Evolutionary conservation across 331 rosid genomes (phyloP).

Genomic region (Acacia concinna): DNA sequence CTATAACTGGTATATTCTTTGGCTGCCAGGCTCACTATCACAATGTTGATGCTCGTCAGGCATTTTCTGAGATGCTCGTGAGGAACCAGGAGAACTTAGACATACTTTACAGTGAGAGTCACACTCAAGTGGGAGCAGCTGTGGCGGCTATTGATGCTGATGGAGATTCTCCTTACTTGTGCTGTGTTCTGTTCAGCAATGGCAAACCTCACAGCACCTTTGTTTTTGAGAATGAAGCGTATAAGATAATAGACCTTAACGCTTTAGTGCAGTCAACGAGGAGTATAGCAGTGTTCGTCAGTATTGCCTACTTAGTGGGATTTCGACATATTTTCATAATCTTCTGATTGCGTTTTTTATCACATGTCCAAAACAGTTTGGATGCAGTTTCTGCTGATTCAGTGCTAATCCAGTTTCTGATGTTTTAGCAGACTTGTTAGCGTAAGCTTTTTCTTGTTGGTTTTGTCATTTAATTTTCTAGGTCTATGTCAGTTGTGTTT

Average conservation of each 20-base stretch:
- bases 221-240: constrained; percentile 18
- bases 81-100: constrained; percentile 64
- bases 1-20: not conserved
- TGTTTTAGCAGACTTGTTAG: not conserved
- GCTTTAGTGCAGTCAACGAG: constrained; percentile 87
- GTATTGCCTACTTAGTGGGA: constrained; percentile 20
- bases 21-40: constrained; percentile 34
- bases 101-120: constrained; percentile 62
- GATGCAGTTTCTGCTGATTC: not conserved
- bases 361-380: not conserved
- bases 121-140: constrained; percentile 88
- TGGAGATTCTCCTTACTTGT: constrained; percentile 80
- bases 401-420: not conserved
- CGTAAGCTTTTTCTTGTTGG: not conserved
- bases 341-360: constrained; percentile 52
- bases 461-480: too few species aligned
- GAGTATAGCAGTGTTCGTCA: constrained; percentile 63
- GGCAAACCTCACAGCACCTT: constrained; percentile 68
- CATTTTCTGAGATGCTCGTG: constrained; percentile 68
- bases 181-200: constrained; percentile 87
- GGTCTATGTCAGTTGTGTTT: too few species aligned
- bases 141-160: constrained; percentile 78
- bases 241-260: constrained; percentile 41
- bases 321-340: too few species aligned
- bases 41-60: constrained; percentile 53